Base-by-base conservation (phyloP, 768 basidiomycete species). In the Postia placenta region DNA sequence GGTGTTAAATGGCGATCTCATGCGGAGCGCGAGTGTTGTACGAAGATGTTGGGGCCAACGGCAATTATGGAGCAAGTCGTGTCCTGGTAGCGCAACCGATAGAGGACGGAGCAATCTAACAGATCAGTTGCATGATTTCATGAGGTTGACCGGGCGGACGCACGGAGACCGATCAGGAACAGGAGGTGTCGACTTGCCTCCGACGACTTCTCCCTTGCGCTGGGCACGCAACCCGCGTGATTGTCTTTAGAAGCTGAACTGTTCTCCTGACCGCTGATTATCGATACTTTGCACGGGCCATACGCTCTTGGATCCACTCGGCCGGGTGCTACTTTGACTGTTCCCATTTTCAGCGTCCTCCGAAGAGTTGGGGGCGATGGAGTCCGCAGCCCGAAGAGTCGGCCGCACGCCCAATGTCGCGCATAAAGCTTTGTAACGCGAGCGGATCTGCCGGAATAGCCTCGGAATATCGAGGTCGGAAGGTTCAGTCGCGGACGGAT, bases 401-500 rank as follows among this genome's bases (percentile, higher is more conserved):
- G 82, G 80, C 23, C 75, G 63, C 7, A 92, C 77, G 26, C 88
- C 89, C 19, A 97, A 72, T 0, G 80, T 78, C 0, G 92, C 81
- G 57, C 94, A 99, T 33, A 94, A 79, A 0, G 81, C 77, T 59
- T 85, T 87, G 67, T 98, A 96, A 54, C 87, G 78, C 1, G 92
- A 89, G 36, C 91, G 79, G 51, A 97, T 93, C 53, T 89, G 82
- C 23, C 83, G 78, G 54, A 95, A 81, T 23, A 93, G 77, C 48
- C 79, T 80, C 7, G 82, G 67, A 39, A 95, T 78, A 64, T 96
- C 92, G 14, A 85, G 42, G 20, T 83, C 80, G 1, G 69, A 60
- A n/a, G 60, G 52, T 20, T 67, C 62, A 4, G 68, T 54, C 0
- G 71, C 63, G 42, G 81, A 78, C 25, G 89, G 87, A 64, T 98